phyloP scores from a whole-genome alignment of 2,329 filamentous ascomycete species.

The Aspergillus cejpii region DNA sequence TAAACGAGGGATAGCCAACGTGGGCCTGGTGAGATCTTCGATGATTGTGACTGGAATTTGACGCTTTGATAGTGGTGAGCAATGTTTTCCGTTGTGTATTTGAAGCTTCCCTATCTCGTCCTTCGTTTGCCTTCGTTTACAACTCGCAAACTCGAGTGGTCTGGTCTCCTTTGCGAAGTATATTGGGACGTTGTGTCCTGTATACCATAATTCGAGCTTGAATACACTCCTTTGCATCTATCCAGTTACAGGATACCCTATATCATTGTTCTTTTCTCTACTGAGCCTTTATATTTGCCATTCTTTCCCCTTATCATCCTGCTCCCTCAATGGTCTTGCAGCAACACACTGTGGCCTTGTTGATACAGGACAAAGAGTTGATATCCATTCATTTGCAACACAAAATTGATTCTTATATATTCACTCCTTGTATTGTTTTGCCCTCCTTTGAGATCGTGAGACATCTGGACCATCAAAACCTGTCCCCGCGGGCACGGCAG shows the following conservation, averaged over 20 bases:
- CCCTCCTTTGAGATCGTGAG: background rate
- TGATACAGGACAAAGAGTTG: background rate
- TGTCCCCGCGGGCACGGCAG: background rate
- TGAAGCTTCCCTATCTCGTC: slow-evolving; percentile 3
- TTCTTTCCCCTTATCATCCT: background rate
- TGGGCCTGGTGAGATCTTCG: slow-evolving; percentile 12
- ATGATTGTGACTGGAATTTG: slow-evolving; percentile 12
- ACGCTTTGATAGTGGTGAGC: slow-evolving; percentile 11
- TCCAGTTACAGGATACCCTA: background rate
- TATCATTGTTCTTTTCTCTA: background rate
- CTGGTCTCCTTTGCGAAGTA: background rate
- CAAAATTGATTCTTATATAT: background rate
- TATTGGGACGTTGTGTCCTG: background rate
- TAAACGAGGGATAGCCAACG: slow-evolving; percentile 8
- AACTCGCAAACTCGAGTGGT: background rate
- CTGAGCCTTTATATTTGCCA: background rate
- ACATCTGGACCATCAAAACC: background rate
- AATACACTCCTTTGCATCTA: background rate
- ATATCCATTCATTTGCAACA: background rate
- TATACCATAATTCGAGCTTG: background rate
- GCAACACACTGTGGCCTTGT: background rate
- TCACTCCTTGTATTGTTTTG: background rate
- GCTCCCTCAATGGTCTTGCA: background rate
- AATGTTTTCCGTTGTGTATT: slow-evolving; percentile 9
- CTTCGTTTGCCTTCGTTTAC: background rate